Base-by-base conservation (phyloP, 805 yeast genomes). In the Metschnikowia lachancei region DNA sequence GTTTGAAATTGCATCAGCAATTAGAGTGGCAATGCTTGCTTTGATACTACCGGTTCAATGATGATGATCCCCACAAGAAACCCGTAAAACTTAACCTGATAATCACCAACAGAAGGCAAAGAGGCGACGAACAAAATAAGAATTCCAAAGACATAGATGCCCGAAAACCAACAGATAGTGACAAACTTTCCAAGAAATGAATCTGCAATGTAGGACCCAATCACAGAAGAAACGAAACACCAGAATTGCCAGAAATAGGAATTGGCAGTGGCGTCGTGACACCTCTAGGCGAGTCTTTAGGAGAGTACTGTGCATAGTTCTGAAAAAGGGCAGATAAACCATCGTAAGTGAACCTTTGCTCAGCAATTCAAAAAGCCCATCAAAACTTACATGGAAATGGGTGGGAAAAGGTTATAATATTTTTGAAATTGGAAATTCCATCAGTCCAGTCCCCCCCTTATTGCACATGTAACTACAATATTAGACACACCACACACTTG, bases 11-110 rank as follows among this genome's bases (percentile, higher is more conserved):
- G 61, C 62, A 43, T 58, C 87, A 37, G 89, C 91, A 60, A 87
- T 80, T 60, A 87, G 72, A 20, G 86, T 84, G 8, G 89, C 80
- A 22, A 86, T 80, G 58, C 85, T 85, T 32, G 90, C 74, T 63
- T 87, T 87, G 61, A 87, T 85, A 55, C 89, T 84, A 59, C 94
- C 94, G 24, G 94, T 82, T 36, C 92, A 56, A 87, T 78, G 43
- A 80, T 62, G 45, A 81, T 64, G 62, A 81, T 75, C 24, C 80
- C 76, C 36, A 71, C 67, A 39, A 78, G 59, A 47, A 81, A 79
- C 36, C 91, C 91, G 50, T 81, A 88, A 39, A 80, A 62, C 30
- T 86, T 80, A 26, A 80, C 76, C 12, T 70, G 68, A 34, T 65
- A 62, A 22, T 63, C 62, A 30, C 76, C 67, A 32, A 82, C 70